phyloP scores from a whole-genome alignment of 306 rosid genomes.

The Oemleria cerasiformis region DNA sequence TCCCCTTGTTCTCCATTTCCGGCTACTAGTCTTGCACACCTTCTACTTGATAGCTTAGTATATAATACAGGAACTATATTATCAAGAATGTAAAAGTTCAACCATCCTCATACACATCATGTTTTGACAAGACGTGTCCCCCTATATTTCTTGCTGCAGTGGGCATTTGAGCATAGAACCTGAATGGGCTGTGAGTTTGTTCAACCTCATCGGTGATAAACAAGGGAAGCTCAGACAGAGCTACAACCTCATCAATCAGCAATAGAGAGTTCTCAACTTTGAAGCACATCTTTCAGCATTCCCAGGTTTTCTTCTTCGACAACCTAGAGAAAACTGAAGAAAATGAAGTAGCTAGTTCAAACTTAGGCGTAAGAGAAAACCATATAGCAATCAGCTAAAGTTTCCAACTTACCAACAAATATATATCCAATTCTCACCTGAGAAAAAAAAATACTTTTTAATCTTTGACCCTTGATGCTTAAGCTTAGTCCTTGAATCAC shows the following conservation, averaged over 20 bases:
- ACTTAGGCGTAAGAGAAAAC: conserved; percentile 11
- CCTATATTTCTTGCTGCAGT: conserved; percentile 32
- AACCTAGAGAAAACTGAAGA: conserved; percentile 31
- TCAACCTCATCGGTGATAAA: conserved; percentile 47
- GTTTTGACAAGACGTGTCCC: conserved; percentile 37
- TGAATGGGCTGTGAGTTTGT: conserved; percentile 27
- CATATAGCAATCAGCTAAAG: conserved; percentile 22
- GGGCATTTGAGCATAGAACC: conserved; percentile 32
- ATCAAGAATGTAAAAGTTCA: conserved; percentile 40
- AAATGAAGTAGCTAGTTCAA: conserved; percentile 9
- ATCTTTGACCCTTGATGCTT: neutral
- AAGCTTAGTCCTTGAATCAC: neutral
- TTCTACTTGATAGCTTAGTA: conserved; percentile 22
- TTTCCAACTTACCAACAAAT: conserved; percentile 19
- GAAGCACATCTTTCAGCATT: conserved; percentile 97
- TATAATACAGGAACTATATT: conserved; percentile 21
- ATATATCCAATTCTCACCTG: conserved; percentile 32
- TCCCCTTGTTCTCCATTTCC: conserved; percentile 66
- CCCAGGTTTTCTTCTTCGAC: conserved; percentile 52
- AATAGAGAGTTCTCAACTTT: conserved; percentile 43
- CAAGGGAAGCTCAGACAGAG: conserved; percentile 43
- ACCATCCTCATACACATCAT: conserved; percentile 66
- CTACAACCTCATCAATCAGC: conserved; percentile 35
- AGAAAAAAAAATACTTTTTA: conserved; percentile 7
- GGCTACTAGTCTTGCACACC: conserved; percentile 24